Evolutionary conservation across 2,329 filamentous ascomycete genomes (phyloP), one percentile per base, ranked within the genome.

Genomic region (Chlorencoelia australis): DNA sequence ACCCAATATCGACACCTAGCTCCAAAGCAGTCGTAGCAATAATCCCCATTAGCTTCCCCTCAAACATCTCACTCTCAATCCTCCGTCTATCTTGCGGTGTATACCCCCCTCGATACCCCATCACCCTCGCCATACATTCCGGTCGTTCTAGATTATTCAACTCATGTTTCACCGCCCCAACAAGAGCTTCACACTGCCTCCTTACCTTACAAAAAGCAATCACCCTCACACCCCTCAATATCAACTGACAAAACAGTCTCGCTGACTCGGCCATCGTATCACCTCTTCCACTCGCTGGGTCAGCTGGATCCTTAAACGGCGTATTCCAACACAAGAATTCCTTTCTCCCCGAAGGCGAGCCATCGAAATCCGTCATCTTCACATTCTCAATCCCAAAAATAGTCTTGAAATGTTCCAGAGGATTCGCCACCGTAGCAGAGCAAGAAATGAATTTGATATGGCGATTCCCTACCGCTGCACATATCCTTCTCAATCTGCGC

Each of bases 321-420:
- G 89, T 95, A 51, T 98, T 96, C 91, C 91, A 98, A 59, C 88
- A 96, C 5, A 98, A 55, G 40, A 96, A 96, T 52, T 96, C 89
- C 56, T 96, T 96, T 15, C 86, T 71, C 0, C 89, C 86, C 5
- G 86, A 86, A 0, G 91, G 91, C 0, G 88, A 94, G 1, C 91
- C 91, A 54, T 98, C 91, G 52, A 83, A 88, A 53, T 95, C 87
- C 1, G 89, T 81, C 29, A 96, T 60, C 40, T 71, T 75, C 10
- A 94, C 84, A 45, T 88, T 68, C 0, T 87, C 73, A 5, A 94
- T 72, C 1, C 89, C 89, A 48, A 96, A 95, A n/a, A 98, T 82
- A 0, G 85, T 85, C 58, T 78, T 79, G 73, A 98, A 96, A 56
- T 98, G 91, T 50, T 86, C 72, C 46, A 82, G 69, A 0, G 91